phyloP scores from a whole-genome alignment of 257 asterid genomes.

The Galeopsis tetrahit region DNA sequence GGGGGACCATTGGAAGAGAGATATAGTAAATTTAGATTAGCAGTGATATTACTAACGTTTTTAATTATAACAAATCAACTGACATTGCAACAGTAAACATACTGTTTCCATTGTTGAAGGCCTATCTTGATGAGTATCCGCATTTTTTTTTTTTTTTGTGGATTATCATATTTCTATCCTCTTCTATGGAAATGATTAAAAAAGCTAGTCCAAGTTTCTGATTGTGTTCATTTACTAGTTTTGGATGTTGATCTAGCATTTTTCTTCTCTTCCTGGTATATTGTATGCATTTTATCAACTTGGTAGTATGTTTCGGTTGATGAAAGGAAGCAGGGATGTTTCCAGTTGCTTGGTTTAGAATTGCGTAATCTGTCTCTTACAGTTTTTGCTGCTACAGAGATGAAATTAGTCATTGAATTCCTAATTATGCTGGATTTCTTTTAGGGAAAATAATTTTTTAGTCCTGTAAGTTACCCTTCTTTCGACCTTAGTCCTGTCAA shows the following conservation, averaged over 20 bases:
- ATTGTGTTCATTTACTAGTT: neutral
- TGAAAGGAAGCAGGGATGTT: neutral
- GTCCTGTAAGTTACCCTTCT: too few species aligned
- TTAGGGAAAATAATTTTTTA: too few species aligned
- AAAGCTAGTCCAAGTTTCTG: neutral
- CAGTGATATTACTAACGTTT: conserved; percentile 14
- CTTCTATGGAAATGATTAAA: neutral
- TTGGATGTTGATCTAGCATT: neutral
- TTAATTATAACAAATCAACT: neutral
- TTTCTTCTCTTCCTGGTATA: neutral
- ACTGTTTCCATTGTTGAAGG: neutral
- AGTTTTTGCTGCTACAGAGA: neutral
- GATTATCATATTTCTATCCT: neutral
- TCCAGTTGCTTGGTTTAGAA: conserved; percentile 8
- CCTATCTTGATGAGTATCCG: neutral
- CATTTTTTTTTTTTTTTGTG: conserved; percentile 3
- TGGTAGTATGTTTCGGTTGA: conserved; percentile 1
- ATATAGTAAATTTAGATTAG: neutral
- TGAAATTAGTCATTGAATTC: conserved; percentile 4
- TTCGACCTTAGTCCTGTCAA: too few species aligned
- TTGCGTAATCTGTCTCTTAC: neutral
- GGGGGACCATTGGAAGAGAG: neutral
- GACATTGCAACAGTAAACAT: neutral
- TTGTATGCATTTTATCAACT: neutral
- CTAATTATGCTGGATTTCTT: neutral